Base-by-base conservation (phyloP, 257 asterid species). In the Penstemon newberryi region DNA sequence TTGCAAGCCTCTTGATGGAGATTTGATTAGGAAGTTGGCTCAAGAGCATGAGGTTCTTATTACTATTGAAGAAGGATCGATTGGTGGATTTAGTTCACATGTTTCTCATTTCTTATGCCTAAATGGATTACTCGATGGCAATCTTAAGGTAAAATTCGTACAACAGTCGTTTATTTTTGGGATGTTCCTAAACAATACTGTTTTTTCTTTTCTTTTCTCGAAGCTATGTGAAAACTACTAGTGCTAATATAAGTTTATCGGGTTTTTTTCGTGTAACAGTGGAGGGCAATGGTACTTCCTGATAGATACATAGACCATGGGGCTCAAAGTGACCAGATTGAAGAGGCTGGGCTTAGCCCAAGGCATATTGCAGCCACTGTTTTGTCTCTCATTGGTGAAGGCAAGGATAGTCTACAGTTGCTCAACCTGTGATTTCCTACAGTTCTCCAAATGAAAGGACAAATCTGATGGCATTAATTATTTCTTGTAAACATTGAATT, bases 221-320 rank as follows among this genome's bases (percentile, higher is more conserved):
- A 25, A 25, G 33, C 33, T 25, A 25, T 25, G 33, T 0, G 33
- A 25, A 25, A 25, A 25, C 33, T 25, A 25, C 33, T 25, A 25
- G 33, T 25, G 33, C 33, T 25, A 25, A 25, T 25, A 25, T 25
- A 25, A 25, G 33, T 25, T 18, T 39, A 64, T 46, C 9, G n/a
- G 8, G n/a, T 8, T 4, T 36, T 52, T n/a, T 5, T 33, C 4
- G 4, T 45, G 56, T 13, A 70, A 66, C 71, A 86, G 90, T 87
- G 86, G 95, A 79, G 95, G 72, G 77, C 95, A 5, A 87, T 85
- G 86, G 75, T 81, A 78, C 83, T 87, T 2, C 95, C 90, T 0
- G 91, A 84, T 11, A 83, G 90, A 69, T 84, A 87, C 33, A 83
- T 87, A 3, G 95, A 87, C 3, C 95, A 87, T 56, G 95, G 95